phyloP scores from a whole-genome alignment of 2,329 filamentous ascomycete species.

The Dichotomopilus funicola region DNA sequence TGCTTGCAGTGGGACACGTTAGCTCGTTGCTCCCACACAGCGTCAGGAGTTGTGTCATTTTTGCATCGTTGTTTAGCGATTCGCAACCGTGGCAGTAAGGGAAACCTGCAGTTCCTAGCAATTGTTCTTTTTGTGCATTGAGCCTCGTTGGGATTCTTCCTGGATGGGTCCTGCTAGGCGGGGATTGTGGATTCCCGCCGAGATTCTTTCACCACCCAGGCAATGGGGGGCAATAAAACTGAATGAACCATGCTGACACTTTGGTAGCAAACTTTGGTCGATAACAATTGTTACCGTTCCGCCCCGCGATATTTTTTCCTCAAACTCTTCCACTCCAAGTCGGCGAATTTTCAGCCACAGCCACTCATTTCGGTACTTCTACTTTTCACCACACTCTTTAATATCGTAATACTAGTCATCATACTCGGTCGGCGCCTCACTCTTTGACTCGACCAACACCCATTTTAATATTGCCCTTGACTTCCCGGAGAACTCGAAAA shows the following conservation, averaged over 20 bases:
- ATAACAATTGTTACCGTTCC: conserved; percentile 42
- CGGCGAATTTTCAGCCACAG: conserved; percentile 44
- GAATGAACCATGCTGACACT: conserved; percentile 19
- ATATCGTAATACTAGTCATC: conserved; percentile 50
- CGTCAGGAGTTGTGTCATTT: conserved; percentile 44
- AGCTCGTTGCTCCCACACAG: conserved; percentile 53
- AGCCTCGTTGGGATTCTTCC: conserved; percentile 10
- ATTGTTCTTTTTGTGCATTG: conserved; percentile 1
- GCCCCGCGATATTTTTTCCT: conserved; percentile 32
- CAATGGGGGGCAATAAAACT: too few species aligned
- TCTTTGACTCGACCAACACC: conserved; percentile 29
- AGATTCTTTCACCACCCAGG: too few species aligned
- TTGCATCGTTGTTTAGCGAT: conserved; percentile 35
- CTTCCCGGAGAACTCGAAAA: conserved; percentile 26
- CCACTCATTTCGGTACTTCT: conserved; percentile 49
- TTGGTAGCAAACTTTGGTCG: conserved; percentile 28
- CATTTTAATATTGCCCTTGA: conserved; percentile 21
- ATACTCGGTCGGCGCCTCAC: conserved; percentile 37
- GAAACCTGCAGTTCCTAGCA: conserved; percentile 16
- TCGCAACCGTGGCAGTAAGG: conserved; percentile 48
- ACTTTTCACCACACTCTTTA: conserved; percentile 51
- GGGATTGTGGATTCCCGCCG: too few species aligned
- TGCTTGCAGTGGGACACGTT: conserved; percentile 55
- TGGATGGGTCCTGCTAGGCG: conserved; percentile 16
- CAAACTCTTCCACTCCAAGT: conserved; percentile 31